Evolutionary conservation across 176 grass and related monocot species (phyloP), one percentile per base, ranked within the genome.

Genomic region (Aegilops tauschii): DNA sequence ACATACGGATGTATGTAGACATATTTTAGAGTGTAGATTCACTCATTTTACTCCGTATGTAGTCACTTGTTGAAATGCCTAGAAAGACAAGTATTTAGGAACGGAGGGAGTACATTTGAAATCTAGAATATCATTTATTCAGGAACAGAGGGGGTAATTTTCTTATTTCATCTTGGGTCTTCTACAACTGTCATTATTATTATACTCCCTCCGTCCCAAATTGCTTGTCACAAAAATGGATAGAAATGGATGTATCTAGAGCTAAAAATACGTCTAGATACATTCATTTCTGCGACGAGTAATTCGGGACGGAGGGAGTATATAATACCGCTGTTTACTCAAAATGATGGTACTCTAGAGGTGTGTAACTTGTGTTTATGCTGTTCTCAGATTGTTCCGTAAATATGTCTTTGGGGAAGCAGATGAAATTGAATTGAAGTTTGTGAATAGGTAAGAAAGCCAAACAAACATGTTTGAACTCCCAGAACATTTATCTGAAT

Each of bases 361-460:
- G 13, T 76, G 42, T 47, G 4, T 59, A 21, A 59, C 56, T 29
- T 81, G 11, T 30, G 76, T 50, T 79, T 90, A 76, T 28, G 14
- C 69, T 68, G 16, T 81, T 73, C 91, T 82, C 84, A 99, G 97
- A 77, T 89, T 99, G 73, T 99, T 96, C 65, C 88, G 97, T 21
- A 96, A 99, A 82, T 96, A 96, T 87, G 34, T 96, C 74, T 99
- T 99, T 93, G 97, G 97, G 34, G 94, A 94, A 89, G 97, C 97
- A 78, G 97, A 99, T 87, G 97, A 99, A 88, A 90, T 99, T 78
- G 97, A 99, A 86, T 84, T 99, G 78, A 99, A 99, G 89, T 99
- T 99, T 83, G 97, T 99, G 69, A 96, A 93, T 87, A 96, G 94
- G 97, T 99, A 86, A 83, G 82, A 32, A 65, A 74, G 61, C 59